A percentile compares a stretch with the other conserved stretches of the same genome.
These are phyloP conservation scores for Dendrocalamus latiflorus DNA, from an alignment of 202 grass and related monocot species.

Conservation along the genomic window DNA sequence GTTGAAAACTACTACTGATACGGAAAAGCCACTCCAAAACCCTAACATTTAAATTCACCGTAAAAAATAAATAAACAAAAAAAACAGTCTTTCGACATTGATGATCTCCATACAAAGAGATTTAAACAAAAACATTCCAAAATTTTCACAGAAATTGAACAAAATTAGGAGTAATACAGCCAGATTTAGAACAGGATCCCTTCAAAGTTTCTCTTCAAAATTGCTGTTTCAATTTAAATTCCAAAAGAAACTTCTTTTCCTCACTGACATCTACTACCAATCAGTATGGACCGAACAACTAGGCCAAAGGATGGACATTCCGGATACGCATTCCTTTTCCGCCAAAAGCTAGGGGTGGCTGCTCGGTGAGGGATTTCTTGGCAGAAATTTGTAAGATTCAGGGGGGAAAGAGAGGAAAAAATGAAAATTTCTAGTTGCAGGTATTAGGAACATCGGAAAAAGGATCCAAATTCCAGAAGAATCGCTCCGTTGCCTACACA, in stretches of 20 bases:
- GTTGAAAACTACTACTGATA: neutral
- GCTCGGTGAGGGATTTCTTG: neutral
- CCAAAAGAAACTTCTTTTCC: neutral
- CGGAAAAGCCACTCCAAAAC: neutral
- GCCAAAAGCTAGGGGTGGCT: neutral
- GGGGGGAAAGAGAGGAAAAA: neutral
- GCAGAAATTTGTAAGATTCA: neutral
- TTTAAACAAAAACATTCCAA: neutral
- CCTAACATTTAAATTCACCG: neutral
- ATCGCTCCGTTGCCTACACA: neutral
- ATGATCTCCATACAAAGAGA: neutral
- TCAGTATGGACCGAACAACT: neutral
- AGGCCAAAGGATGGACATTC: neutral
- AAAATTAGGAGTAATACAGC: neutral
- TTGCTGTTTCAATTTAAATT: neutral
- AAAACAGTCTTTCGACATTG: neutral
- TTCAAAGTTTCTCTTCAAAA: neutral
- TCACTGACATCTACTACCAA: neutral
- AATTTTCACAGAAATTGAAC: neutral
- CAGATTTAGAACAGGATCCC: neutral
- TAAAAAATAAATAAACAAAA: neutral
- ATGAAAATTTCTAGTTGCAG: neutral
- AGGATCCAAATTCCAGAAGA: neutral
- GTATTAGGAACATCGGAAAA: neutral
- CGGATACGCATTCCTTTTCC: neutral